Percentiles rank a stretch among this genome's conserved stretches.
These are phyloP conservation scores for Schwanniomyces pseudopolymorphus DNA, from an alignment of 805 yeast species.

Conservation along the genomic window DNA sequence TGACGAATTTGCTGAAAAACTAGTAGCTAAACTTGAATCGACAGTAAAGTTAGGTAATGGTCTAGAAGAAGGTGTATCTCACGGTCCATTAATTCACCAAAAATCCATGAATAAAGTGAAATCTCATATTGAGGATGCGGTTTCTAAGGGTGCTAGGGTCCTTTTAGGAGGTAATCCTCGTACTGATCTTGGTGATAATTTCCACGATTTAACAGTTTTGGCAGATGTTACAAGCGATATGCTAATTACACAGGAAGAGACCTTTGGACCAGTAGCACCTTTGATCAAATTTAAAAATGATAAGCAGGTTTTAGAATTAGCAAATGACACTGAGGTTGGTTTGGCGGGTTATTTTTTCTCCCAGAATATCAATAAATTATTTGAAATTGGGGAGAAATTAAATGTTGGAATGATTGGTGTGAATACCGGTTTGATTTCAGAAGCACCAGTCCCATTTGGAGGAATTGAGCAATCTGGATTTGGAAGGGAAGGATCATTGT, in stretches of 20 bases:
- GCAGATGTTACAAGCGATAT: constrained; percentile 59
- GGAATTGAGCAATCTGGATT: constrained; percentile 68
- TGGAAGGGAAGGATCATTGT: constrained; percentile 67
- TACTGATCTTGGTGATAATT: constrained; percentile 57
- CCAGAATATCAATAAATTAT: constrained; percentile 50
- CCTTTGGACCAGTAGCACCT: constrained; percentile 81
- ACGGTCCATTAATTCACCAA: constrained; percentile 73
- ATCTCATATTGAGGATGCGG: constrained; percentile 65
- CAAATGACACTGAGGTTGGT: constrained; percentile 71
- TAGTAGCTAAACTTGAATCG: constrained; percentile 36
- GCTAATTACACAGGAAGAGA: constrained; percentile 64
- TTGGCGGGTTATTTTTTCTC: constrained; percentile 77
- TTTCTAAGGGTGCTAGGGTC: constrained; percentile 61
- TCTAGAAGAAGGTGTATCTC: constrained; percentile 55
- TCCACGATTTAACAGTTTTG: constrained; percentile 68
- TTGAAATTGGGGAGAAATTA: constrained; percentile 63
- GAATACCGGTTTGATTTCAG: constrained; percentile 73
- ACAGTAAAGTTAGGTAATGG: constrained; percentile 63
- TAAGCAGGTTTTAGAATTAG: constrained; percentile 59
- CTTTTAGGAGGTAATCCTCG: constrained; percentile 59
- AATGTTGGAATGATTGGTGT: constrained; percentile 83
- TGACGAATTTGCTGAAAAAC: constrained; percentile 45
- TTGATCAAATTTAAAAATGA: constrained; percentile 62
- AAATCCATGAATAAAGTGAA: constrained; percentile 62
- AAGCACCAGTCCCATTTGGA: constrained; percentile 57